These are phyloP conservation scores for Bipolaris gigantea DNA, from an alignment of 2,329 filamentous ascomycete species.

Conservation along the genomic window DNA sequence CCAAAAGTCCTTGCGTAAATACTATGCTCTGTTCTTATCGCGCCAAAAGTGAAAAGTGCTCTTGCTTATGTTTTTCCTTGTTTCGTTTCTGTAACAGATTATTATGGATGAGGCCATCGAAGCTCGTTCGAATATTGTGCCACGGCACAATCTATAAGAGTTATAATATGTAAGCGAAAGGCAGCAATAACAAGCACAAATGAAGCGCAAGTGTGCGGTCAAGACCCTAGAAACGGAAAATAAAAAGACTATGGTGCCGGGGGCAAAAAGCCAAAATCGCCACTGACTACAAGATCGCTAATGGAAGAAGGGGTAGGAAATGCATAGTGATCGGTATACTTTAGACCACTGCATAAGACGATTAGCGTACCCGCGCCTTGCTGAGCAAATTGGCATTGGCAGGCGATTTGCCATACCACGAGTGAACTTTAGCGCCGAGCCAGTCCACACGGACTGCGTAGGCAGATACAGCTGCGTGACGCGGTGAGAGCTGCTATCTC, in stretches of 20 bases:
- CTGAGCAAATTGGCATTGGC: not conserved
- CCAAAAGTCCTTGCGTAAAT: not conserved
- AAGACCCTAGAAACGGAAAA: not conserved
- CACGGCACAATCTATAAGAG: not conserved
- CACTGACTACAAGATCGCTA: slow-evolving; percentile 10
- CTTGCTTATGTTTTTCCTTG: not conserved
- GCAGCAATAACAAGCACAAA: not conserved
- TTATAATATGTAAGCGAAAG: not conserved
- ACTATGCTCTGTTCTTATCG: not conserved
- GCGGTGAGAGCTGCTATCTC: not conserved
- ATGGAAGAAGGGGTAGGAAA: slow-evolving; percentile 1
- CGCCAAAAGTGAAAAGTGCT: not conserved
- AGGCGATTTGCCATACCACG: not conserved
- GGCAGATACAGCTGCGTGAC: not conserved
- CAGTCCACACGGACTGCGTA: not conserved
- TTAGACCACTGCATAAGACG: not conserved
- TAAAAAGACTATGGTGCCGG: not conserved
- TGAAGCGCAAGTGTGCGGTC: not conserved
- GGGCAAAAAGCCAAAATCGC: slow-evolving; percentile 2
- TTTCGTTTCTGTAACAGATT: slow-evolving; percentile 2
- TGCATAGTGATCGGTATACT: not conserved
- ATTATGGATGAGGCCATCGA: not conserved
- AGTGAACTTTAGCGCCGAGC: not conserved
- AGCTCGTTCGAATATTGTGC: not conserved
- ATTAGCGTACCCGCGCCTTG: not conserved